These are phyloP conservation scores for Hansenula sp. DNA, from an alignment of 1,139 yeast genomes.

Conservation along the genomic window DNA sequence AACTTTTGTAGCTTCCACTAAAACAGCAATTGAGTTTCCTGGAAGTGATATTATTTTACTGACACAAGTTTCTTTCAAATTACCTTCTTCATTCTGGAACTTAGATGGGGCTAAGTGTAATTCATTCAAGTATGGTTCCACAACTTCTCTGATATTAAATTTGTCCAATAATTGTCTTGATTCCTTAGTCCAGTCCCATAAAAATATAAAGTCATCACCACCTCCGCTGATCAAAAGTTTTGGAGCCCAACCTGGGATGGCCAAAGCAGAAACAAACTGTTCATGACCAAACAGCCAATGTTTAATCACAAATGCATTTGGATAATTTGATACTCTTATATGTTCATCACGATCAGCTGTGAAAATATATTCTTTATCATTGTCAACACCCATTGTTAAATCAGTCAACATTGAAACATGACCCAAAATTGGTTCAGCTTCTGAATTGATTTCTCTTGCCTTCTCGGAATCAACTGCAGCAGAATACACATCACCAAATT, in stretches of 20 bases:
- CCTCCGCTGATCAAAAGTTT: slow-evolving; percentile 72
- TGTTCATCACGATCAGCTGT: slow-evolving; percentile 97
- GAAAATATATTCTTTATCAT: slow-evolving; percentile 49
- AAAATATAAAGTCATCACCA: slow-evolving; percentile 73
- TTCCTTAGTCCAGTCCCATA: slow-evolving; percentile 72
- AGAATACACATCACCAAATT: slow-evolving; percentile 90
- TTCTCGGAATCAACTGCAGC: slow-evolving; percentile 34
- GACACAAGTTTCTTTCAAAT: slow-evolving; percentile 48
- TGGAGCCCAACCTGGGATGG: slow-evolving; percentile 46
- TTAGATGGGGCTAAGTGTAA: slow-evolving; percentile 65
- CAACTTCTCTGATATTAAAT: slow-evolving; percentile 44
- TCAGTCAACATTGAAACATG: slow-evolving; percentile 96
- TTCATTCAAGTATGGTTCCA: slow-evolving; percentile 47
- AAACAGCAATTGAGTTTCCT: slow-evolving; percentile 36
- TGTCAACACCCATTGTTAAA: slow-evolving; percentile 42
- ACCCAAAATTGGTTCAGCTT: slow-evolving; percentile 67
- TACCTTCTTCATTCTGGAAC: slow-evolving; percentile 51
- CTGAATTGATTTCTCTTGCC: slow-evolving; percentile 21
- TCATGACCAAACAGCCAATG: slow-evolving; percentile 85
- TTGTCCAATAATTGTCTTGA: slow-evolving; percentile 40
- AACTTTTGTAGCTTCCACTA: slow-evolving; percentile 54
- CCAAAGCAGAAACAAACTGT: slow-evolving; percentile 69
- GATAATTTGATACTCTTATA: slow-evolving; percentile 79
- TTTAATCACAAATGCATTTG: slow-evolving; percentile 72
- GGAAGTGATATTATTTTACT: slow-evolving; percentile 37